Evolutionary conservation across 495 filamentous ascomycete genomes (phyloP), one percentile per base, ranked within the genome.

Genomic region (Penicillium canescens): DNA sequence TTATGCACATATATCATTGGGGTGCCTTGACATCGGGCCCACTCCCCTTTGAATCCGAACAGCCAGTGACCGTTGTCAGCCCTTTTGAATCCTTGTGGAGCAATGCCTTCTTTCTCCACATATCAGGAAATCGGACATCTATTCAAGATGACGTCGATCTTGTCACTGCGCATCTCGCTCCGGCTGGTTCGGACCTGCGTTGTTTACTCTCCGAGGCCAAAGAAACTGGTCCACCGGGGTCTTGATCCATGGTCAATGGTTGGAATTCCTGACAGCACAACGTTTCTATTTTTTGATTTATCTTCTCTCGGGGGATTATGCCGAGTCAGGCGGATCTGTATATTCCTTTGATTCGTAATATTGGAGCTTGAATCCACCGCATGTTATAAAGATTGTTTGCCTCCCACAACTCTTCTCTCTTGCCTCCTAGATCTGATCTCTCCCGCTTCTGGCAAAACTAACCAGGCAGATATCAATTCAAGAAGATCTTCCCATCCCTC

Each of bases 81-180:
- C 1, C 37, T 34, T 41, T 52, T 34, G 26, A n/a, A 42, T 38
- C 14, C 12, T 14, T 26, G 51, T 59, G 59, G 56, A 57, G 50
- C 38, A 52, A 11, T 13, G 39, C 43, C 41, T 28, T 13, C 24
- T 51, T 60, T 42, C 56, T 61, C 55, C 54, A 58, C 57, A 55
- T 8, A 34, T 33, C 49, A 35, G n/a, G 39, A 16, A 6, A 58
- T 49, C 38, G 43, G 31, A 56, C 12, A 41, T 56, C 50, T 45
- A 18, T 42, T 56, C 28, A 60, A 35, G 16, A 66, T 66, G 63
- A 66, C 63, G 63, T 66, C 33, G 54, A 36, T 11, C 13, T n/a
- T 50, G 35, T 37, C 14, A 38, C 33, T 40, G 26, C 51, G 62
- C 48, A 60, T 43, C 33, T 41, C 14, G 50, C 21, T 63, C 57